Base-by-base conservation (phyloP, 2,329 filamentous ascomycete species). In the Fusarium mangiferae region DNA sequence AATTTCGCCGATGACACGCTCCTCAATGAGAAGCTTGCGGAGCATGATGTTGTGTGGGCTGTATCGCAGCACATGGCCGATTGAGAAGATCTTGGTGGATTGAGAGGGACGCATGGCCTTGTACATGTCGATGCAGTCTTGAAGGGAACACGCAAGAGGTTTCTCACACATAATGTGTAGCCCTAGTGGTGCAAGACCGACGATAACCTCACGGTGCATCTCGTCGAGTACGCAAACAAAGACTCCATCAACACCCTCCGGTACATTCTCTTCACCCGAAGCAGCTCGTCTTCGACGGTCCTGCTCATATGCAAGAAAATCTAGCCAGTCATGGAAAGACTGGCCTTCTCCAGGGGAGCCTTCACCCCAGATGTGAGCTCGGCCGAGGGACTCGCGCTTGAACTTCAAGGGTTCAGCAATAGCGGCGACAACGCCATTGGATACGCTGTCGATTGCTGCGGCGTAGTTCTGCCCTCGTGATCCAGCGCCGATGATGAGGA, bases 131-230 rank as follows among this genome's bases (percentile, higher is more conserved):
- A 98, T 84, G 79, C 95, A 98, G 77, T 96, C 94, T 24, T 87
- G 82, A 35, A 98, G 84, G 0, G 90, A 92, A 28, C 94, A 94
- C 1, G 95, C 94, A 61, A 99, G 84, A 6, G 96, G 96, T 84
- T 99, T 99, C 86, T 99, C 96, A 81, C 95, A 97, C 87, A 98
- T 93, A 73, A 98, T 90, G 81, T 98, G 95, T 54, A 98, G 84
- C 6, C 89, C 80, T 85, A 91, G 83, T 18, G 89, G 89, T 3
- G 93, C 92, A 59, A 98, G 87, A 3, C 90, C 93, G 48, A 92
- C 87, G 28, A 98, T 89, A 54, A 96, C 94, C 63, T 95, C 92
- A 56, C 91, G 91, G 82, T 99, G 96, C 84, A 94, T 92, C 82
- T 97, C 93, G 81, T 99, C 96, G 15, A 96, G 87, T 5, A 97